These are phyloP conservation scores for Suhomyces vadensis DNA, from an alignment of 805 yeast species.

Conservation along the genomic window DNA sequence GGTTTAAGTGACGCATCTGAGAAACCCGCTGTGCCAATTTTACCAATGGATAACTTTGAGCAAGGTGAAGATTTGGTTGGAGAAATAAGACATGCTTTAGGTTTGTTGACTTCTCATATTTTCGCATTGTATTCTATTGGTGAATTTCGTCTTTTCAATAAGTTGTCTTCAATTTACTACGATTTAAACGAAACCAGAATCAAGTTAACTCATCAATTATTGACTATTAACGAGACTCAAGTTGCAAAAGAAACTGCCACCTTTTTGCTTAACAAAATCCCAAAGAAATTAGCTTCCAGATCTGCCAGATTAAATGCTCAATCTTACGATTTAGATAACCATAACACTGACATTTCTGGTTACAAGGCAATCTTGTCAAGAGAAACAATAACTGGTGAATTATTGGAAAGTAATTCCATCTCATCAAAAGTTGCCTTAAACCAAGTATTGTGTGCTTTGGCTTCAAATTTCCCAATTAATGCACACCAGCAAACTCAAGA, in stretches of 20 bases:
- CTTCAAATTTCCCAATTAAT: conserved; percentile 66
- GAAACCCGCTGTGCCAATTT: conserved; percentile 41
- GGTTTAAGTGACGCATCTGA: conserved; percentile 2
- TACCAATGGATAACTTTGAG: conserved; percentile 52
- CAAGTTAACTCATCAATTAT: conserved; percentile 49
- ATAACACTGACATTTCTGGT: conserved; percentile 56
- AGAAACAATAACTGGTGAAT: conserved; percentile 57
- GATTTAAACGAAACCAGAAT: conserved; percentile 60
- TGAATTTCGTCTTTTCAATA: conserved; percentile 62
- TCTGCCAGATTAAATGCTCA: conserved; percentile 41
- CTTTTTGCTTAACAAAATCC: conserved; percentile 53
- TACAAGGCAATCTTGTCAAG: conserved; percentile 69
- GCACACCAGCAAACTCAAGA: conserved; percentile 30
- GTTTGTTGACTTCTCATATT: conserved; percentile 60
- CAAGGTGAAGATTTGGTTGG: conserved; percentile 45
- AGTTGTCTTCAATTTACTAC: conserved; percentile 52
- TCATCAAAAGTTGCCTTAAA: conserved; percentile 64
- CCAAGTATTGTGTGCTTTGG: conserved; percentile 70
- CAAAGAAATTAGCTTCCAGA: conserved; percentile 56
- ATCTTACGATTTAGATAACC: conserved; percentile 41
- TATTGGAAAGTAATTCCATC: conserved; percentile 45
- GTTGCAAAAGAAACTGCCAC: conserved; percentile 53
- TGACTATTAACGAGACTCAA: conserved; percentile 54
- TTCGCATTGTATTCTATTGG: conserved; percentile 71
- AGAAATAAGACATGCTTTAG: conserved; percentile 60